Base-by-base conservation (phyloP, 345 rosid genomes). In the Euphorbia pulcherrima region DNA sequence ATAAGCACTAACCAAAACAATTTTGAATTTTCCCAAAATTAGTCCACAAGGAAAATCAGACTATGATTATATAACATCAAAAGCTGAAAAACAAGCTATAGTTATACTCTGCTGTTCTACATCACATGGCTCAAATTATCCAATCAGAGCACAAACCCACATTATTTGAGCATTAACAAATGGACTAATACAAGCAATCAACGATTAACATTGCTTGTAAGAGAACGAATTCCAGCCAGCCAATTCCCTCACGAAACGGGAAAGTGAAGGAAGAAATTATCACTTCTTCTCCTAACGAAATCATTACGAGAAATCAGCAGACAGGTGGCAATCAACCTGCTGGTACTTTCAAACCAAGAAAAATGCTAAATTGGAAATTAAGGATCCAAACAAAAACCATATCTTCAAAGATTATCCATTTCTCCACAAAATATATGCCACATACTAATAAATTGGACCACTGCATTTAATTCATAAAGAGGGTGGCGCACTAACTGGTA, bases 281-380 rank as follows among this genome's bases (percentile, higher is more conserved):
- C 44, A 51, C 9, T 14, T 37, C 53, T 9, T 37, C 60, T 67
- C 28, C 39, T 16, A 30, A 39, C 37, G 55, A n/a, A n/a, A n/a
- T n/a, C n/a, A n/a, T n/a, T 29, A 54, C 33, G 41, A 8, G n/a
- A 30, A 62, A n/a, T 55, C 52, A 70, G 39, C 48, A 6, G 40
- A 72, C 86, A 72, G 39, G 37, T 77, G 76, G 74, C 77, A n/a
- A 0, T 12, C n/a, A 62, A 48, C 58, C 6, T 51, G 60, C 56
- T 44, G 33, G 26, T 58, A 29, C 77, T 52, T 13, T 68, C 17
- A 41, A 50, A n/a, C 18, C 8, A 30, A 29, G 69, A 64, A 81
- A 83, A 75, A 76, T 79, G 71, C 10, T 28, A 62, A 74, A 48
- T 26, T 73, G 76, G 82, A 52, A 68, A 65, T 66, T 20, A 77